Evolutionary conservation across 1,284 basidiomycete species (phyloP).

Genomic region (Takashimella koratensis): DNA sequence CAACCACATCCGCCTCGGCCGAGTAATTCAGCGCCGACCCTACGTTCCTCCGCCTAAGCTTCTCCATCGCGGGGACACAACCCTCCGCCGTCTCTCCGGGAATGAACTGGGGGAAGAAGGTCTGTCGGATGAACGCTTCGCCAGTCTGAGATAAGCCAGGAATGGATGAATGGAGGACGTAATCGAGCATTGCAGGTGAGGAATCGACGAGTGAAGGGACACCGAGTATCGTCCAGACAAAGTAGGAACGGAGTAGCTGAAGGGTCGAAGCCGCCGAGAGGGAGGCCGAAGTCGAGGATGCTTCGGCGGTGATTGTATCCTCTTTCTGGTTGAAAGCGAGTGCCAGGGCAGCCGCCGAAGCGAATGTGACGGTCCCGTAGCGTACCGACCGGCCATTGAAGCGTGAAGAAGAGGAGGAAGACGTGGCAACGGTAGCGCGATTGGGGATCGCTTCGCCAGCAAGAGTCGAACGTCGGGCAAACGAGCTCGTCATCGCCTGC

Average conservation of each 20-base stretch:
- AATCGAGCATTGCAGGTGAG: conserved; percentile 63
- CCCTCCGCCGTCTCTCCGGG: conserved; percentile 72
- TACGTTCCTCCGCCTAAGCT: conserved; percentile 63
- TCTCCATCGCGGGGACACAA: conserved; percentile 61
- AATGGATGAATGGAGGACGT: conserved; percentile 53
- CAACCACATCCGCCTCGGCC: conserved; percentile 67
- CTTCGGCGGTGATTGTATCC: not conserved
- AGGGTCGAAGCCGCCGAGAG: not conserved
- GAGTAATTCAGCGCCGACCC: conserved; percentile 75
- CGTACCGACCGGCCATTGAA: too few relatives aligned
- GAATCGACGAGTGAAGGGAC: conserved; percentile 68
- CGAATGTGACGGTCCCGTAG: not conserved
- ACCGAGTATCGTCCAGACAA: conserved; percentile 10
- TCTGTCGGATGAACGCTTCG: conserved; percentile 65
- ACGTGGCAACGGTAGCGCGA: too few relatives aligned
- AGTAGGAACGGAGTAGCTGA: conserved; percentile 6
- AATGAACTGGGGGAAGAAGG: conserved; percentile 78
- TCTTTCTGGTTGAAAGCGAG: not conserved
- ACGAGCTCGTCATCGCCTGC: too few relatives aligned
- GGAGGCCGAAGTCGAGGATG: not conserved
- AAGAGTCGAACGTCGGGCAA: too few relatives aligned
- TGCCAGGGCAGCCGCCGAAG: not conserved
- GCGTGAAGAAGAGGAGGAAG: too few relatives aligned
- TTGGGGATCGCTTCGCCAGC: too few relatives aligned
- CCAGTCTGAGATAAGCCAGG: conserved; percentile 63